Evolutionary conservation across 2,329 filamentous ascomycete species (phyloP), one percentile per base, ranked within the genome.

Genomic region (Paraphoma chrysanthemicola): DNA sequence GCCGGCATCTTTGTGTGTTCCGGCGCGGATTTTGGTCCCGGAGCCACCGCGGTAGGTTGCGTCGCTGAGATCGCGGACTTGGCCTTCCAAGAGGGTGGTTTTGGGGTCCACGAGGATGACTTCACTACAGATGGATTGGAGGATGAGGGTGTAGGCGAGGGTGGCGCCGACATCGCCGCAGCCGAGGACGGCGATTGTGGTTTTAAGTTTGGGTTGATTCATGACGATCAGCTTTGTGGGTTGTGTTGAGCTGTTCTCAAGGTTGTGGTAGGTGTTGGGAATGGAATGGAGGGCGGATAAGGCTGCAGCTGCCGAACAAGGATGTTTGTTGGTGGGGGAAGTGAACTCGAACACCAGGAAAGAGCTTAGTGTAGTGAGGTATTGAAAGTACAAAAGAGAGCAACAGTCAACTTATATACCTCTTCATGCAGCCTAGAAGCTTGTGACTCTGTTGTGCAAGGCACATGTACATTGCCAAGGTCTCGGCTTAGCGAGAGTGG

Each of bases 41-140:
- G 75, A 79, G 29, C 78, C 77, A 16, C 75, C 77, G 53, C 78
- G 78, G 49, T 79, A 82, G 2, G 81, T 82, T 0, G 79, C 81
- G 68, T 86, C 84, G 18, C 77, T 75, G 12, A 86, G 79, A 67
- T 86, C 84, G 48, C 78, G 76, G 3, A 84, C 82, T 71, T 83
- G 82, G 28, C 77, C 82, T 66, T 82, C 77, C 52, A 82, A 74
- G 28, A 80, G 59, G 4, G 76, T 73, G 31, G 76, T 75, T 57
- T 85, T 80, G 28, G 79, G 77, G 61, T 86, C 84, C 17, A 85
- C 80, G 3, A 86, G 74, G n/a, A 86, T 77, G 10, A 86, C 74
- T 58, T 86, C 82, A 52, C 72, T 75, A 23, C 80, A 80, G 41
- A 84, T 73, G n/a, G 80, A 81, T 54, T 78, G 77, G 6, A 84